These are phyloP conservation scores for Aspergillus affinis DNA, from an alignment of 495 filamentous ascomycete genomes.

Conservation along the genomic window DNA sequence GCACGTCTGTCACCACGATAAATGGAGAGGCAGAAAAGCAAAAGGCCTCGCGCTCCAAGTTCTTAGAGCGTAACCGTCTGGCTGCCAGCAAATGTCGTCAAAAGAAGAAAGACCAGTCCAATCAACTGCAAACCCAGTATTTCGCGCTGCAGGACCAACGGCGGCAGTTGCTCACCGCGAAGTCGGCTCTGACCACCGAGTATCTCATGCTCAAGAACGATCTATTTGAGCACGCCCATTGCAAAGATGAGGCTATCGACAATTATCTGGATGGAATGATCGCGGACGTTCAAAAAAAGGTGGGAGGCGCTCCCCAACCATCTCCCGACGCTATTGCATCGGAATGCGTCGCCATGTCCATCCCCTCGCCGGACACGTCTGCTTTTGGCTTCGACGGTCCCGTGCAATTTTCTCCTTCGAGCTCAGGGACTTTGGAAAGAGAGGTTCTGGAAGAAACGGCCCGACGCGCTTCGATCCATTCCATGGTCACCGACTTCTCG, in stretches of 20 bases:
- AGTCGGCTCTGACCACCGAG: constrained; percentile 31
- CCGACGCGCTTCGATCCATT: constrained; percentile 16
- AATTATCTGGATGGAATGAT: constrained; percentile 49
- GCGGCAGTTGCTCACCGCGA: no score
- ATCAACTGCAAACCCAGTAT: constrained; percentile 43
- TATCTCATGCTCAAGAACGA: constrained; percentile 55
- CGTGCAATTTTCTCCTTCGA: constrained; percentile 26
- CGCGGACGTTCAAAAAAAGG: constrained; percentile 35
- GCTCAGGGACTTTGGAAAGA: not conserved
- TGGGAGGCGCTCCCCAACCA: constrained; percentile 3
- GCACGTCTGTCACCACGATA: not conserved
- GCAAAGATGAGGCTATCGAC: constrained; percentile 54
- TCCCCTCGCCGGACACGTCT: constrained; percentile 8
- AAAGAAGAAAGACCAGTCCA: constrained; percentile 79
- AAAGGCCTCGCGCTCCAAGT: constrained; percentile 43
- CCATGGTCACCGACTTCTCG: constrained; percentile 32
- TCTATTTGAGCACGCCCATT: constrained; percentile 59
- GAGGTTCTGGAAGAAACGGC: not conserved
- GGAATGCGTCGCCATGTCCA: not conserved
- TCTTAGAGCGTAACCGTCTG: constrained; percentile 78
- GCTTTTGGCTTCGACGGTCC: constrained; percentile 43
- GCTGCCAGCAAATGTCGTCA: constrained; percentile 85
- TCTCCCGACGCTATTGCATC: not conserved
- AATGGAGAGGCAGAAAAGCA: constrained; percentile 9
- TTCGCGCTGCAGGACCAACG: no score